These are phyloP conservation scores for Leccinum subrobustum DNA, from an alignment of 1,284 basidiomycete genomes.

Conservation along the genomic window DNA sequence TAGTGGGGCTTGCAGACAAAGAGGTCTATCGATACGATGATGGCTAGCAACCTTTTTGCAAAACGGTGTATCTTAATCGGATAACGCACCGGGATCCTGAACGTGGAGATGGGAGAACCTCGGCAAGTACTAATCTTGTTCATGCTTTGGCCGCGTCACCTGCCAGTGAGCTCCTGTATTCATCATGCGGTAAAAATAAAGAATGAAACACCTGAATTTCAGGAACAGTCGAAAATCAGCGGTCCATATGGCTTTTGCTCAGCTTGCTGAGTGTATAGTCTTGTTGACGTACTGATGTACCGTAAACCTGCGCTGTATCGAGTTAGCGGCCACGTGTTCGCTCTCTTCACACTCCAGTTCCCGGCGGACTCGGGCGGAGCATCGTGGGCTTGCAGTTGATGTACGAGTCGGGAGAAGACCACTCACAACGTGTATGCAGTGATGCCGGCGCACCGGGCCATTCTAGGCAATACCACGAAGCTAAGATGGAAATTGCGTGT, in stretches of 20 bases:
- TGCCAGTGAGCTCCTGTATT: neutral
- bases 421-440: neutral
- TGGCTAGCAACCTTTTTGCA: neutral
- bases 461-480: neutral
- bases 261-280: neutral
- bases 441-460: neutral
- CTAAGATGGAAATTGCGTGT: constrained; percentile 19
- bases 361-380: neutral
- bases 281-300: neutral
- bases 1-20: neutral
- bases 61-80: neutral
- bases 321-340: neutral
- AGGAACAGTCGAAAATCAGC: neutral
- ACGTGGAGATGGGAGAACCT: neutral
- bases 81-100: neutral
- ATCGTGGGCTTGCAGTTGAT: neutral
- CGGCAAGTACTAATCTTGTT: neutral
- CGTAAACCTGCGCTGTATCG: neutral
- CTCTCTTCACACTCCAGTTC: neutral
- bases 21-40: neutral
- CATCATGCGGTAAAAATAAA: neutral
- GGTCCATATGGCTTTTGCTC: neutral
- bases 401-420: neutral
- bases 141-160: neutral
- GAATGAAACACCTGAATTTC: neutral